A percentile compares a stretch with the other conserved stretches of the same genome.
Conservation (phyloP, 2,329 filamentous ascomycete genomes). For the Helicocarpus griseus region DNA sequence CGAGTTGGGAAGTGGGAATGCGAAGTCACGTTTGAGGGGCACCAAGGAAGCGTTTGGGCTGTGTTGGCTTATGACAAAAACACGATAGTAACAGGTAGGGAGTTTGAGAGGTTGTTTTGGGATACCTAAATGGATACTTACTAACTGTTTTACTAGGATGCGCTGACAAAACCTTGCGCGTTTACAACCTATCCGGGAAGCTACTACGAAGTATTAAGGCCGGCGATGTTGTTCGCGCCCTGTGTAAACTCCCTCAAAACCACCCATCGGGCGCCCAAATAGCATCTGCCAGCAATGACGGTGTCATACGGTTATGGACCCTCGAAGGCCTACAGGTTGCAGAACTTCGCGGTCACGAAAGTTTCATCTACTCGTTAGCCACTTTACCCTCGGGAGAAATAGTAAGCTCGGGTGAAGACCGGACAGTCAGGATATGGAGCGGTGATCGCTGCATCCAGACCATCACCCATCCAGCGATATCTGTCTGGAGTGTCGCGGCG, state of each 20-base stretch:
- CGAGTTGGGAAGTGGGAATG: conserved; percentile 75
- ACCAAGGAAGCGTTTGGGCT: conserved; percentile 81
- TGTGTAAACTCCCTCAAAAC: conserved; percentile 66
- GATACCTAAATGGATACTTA: background rate
- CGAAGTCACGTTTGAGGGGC: conserved; percentile 60
- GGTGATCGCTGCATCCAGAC: conserved; percentile 79
- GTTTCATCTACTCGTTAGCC: conserved; percentile 83
- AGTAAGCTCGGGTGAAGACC: conserved; percentile 84
- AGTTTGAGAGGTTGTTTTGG: no score
- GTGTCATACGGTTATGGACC: conserved; percentile 78
- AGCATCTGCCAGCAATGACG: conserved; percentile 89
- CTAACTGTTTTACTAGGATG: conserved; percentile 44
- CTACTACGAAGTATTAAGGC: conserved; percentile 56
- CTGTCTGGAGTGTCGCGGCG: conserved; percentile 86
- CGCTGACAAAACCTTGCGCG: conserved; percentile 78
- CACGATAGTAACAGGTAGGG: conserved; percentile 63
- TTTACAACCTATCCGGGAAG: conserved; percentile 61
- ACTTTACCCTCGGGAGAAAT: conserved; percentile 74
- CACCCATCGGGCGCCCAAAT: conserved; percentile 83
- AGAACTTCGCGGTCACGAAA: conserved; percentile 79
- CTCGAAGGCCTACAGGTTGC: conserved; percentile 65
- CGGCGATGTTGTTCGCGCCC: conserved; percentile 75
- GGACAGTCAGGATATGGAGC: conserved; percentile 85
- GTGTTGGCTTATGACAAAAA: conserved; percentile 72
- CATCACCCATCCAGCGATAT: conserved; percentile 93